Conservation (phyloP, 345 rosid species). For the Toxicodendron radicans region DNA sequence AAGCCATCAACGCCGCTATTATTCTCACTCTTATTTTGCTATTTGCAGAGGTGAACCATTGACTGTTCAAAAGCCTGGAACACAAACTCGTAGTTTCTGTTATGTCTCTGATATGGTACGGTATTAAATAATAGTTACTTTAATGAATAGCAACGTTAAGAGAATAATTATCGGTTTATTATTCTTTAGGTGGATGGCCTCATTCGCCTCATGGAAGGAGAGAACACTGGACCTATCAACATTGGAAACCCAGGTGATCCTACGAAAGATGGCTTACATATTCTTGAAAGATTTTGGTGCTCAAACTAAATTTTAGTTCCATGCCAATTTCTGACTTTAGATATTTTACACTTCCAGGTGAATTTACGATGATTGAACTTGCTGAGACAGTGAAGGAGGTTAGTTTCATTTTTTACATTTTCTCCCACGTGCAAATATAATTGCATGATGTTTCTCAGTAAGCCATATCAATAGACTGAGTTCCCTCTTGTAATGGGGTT, state of each 20-base stretch:
- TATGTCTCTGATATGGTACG: slow-evolving; percentile 93
- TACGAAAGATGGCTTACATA: not conserved
- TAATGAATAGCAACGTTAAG: not conserved
- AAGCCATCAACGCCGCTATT: no score
- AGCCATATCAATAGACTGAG: not conserved
- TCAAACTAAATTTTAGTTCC: not conserved
- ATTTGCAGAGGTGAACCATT: slow-evolving; percentile 70
- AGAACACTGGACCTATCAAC: slow-evolving; percentile 93
- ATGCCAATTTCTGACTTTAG: not conserved
- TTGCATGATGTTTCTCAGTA: not conserved
- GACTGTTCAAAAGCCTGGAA: slow-evolving; percentile 96
- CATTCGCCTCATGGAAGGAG: slow-evolving; percentile 94
- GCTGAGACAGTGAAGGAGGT: slow-evolving; percentile 97
- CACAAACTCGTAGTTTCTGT: slow-evolving; percentile 98
- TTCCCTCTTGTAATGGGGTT: not conserved
- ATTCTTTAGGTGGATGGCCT: slow-evolving; percentile 79
- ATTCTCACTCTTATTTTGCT: slow-evolving; percentile 4
- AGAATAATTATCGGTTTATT: not conserved
- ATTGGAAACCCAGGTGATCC: slow-evolving; percentile 88
- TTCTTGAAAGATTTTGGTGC: not conserved
- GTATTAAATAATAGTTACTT: not conserved
- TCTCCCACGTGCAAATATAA: not conserved
- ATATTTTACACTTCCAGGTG: slow-evolving; percentile 44
- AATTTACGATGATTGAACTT: slow-evolving; percentile 87
- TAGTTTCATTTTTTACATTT: slow-evolving; percentile 14